Base-by-base conservation (phyloP, 2,329 filamentous ascomycete genomes). In the Aureobasidium vineae region DNA sequence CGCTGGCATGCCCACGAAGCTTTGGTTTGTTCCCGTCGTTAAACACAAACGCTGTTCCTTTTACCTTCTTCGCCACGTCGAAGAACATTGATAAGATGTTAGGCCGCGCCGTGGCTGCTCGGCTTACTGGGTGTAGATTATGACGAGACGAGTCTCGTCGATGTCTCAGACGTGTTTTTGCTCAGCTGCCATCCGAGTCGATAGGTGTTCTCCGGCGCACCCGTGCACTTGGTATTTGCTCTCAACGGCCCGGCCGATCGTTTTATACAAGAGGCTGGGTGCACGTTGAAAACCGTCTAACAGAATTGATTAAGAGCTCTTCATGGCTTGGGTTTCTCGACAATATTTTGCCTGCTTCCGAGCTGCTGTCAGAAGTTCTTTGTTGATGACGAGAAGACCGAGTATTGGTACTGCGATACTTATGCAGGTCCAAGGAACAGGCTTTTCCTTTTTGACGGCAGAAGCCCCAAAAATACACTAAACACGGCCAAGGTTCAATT, bases 371-470 rank as follows among this genome's bases (percentile, higher is more conserved):
- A 6, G 26, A 11, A 8, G 21, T 10, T 13, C 23, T 41, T 21
- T 52, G 2, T 15, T 49, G 23, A 28, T 38, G 33, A 52, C 38
- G 31, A 52, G 45, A 52, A 26, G 45, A 41, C 16, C 15, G 21
- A 23, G 40, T 45, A 57, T 50, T 36, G 26, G 61, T 64, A 64
- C 61, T 38, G 45, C 15, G 38, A 36, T 64, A 64, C 61, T 33
- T 45, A 64, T 64, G 61, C 61, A 64, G 61, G 61, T 64, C 28
- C 61, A 36, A 63, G 59, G 59, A 64, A 64, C 61, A 54, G 21
- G 31, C 36, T 64, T 64, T 49, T 11, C 19, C 33, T 64, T 31
- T 11, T 38, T 36, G 33, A 26, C 40, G 57, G 31, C 38, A 13
- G 40, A 36, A 36, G 31, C 11, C 45, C 49, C 26, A 31, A 52